phyloP scores from a whole-genome alignment of 169 alveolate species.

The Plasmodium falciparum region DNA sequence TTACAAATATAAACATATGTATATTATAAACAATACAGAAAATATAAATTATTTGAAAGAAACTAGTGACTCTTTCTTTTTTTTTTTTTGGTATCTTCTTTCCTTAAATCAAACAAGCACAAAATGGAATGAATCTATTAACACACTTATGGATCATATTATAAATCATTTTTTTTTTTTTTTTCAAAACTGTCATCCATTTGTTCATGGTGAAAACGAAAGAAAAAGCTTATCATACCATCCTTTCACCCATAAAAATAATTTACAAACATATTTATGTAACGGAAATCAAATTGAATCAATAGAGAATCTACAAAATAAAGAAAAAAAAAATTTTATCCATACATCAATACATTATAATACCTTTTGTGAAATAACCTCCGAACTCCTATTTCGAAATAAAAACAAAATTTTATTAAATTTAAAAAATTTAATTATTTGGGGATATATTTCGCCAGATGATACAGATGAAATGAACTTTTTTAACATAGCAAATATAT shows the following conservation, averaged over 20 bases:
- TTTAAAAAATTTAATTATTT: conserved; percentile 35
- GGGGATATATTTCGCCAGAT: conserved; percentile 59
- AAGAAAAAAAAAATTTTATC: background rate
- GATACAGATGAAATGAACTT: conserved; percentile 50
- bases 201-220: background rate
- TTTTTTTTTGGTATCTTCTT: conserved; percentile 9
- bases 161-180: conserved; percentile 12
- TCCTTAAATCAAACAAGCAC: conserved; percentile 8
- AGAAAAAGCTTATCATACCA: too few species aligned
- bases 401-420: conserved; percentile 14
- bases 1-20: conserved; percentile 10
- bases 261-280: too few species aligned
- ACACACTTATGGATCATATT: conserved; percentile 1
- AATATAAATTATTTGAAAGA: conserved; percentile 31
- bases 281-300: too few species aligned
- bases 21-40: conserved; percentile 8
- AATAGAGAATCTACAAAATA: background rate
- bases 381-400: background rate
- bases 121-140: conserved; percentile 5
- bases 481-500: conserved; percentile 41
- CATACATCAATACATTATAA: background rate
- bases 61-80: conserved; percentile 11
- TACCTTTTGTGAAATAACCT: background rate
- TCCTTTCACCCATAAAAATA: too few species aligned
- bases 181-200: background rate